Conservation (phyloP, 805 yeast species). For the Candida schatavii region DNA sequence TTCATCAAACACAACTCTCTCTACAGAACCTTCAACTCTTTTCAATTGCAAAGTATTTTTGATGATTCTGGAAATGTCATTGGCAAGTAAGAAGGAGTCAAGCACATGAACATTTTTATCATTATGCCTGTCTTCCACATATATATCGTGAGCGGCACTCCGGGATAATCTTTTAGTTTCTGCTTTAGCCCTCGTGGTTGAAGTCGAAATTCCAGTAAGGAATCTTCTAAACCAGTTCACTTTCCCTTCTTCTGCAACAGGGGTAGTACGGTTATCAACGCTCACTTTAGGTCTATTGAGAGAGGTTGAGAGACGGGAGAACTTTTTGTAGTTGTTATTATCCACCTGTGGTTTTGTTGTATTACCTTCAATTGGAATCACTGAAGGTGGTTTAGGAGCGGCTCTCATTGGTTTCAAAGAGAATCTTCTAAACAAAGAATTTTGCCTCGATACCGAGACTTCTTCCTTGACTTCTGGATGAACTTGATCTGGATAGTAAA, state of each 20-base stretch:
- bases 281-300: not conserved
- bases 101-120: slow-evolving; percentile 28
- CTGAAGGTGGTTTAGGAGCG: slow-evolving; percentile 38
- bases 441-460: not conserved
- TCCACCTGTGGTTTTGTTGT: slow-evolving; percentile 6
- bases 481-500: not conserved
- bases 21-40: slow-evolving; percentile 48
- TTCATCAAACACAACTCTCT: slow-evolving; percentile 40
- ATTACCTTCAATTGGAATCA: slow-evolving; percentile 11
- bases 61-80: slow-evolving; percentile 31
- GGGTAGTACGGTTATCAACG: not conserved
- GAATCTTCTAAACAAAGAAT: slow-evolving; percentile 21
- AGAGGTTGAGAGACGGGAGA: slow-evolving; percentile 2
- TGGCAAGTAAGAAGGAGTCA: slow-evolving; percentile 30
- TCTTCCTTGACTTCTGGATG: slow-evolving; percentile 1
- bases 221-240: slow-evolving; percentile 40
- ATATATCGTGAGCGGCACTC: slow-evolving; percentile 4
- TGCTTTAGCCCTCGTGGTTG: not conserved
- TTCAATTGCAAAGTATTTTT: slow-evolving; percentile 44
- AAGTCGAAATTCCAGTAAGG: slow-evolving; percentile 15
- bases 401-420: slow-evolving; percentile 37
- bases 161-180: slow-evolving; percentile 1
- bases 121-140: slow-evolving; percentile 4
- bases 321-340: slow-evolving; percentile 2
- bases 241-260: slow-evolving; percentile 10